Percentiles rank a stretch among this genome's conserved stretches.
Evolutionary conservation across 2,329 filamentous ascomycete genomes (phyloP).

Genomic region (Exophiala xenobiotica): DNA sequence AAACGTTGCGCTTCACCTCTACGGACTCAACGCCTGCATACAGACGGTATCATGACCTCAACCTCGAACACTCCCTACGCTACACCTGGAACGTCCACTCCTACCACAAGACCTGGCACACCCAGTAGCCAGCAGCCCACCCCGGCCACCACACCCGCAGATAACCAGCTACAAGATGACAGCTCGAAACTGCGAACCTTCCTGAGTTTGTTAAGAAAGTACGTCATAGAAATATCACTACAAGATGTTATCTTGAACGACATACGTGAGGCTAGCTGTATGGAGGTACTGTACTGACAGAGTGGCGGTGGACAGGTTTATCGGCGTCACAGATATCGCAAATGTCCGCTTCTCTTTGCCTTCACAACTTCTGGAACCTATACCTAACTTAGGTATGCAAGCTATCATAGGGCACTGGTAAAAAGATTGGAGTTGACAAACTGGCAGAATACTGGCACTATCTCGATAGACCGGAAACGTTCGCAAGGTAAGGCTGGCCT

Average conservation of each 20-base stretch:
- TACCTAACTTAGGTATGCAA: conserved; percentile 74
- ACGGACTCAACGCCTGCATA: neutral
- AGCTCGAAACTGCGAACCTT: conserved; percentile 88
- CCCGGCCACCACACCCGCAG: conserved; percentile 33
- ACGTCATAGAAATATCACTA: conserved; percentile 40
- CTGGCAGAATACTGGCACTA: conserved; percentile 95
- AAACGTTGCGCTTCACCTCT: neutral
- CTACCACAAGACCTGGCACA: conserved; percentile 26
- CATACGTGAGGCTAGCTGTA: conserved; percentile 2
- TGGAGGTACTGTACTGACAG: conserved; percentile 10
- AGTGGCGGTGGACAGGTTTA: conserved; percentile 63
- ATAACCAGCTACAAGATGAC: conserved; percentile 68
- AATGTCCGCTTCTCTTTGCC: conserved; percentile 94
- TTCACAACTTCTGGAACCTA: conserved; percentile 91
- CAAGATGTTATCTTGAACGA: conserved; percentile 15
- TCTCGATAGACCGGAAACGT: conserved; percentile 89
- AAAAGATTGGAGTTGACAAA: conserved; percentile 16
- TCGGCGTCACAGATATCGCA: conserved; percentile 93
- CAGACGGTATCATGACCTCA: conserved; percentile 24
- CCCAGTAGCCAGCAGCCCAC: conserved; percentile 33
- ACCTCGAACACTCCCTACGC: conserved; percentile 26
- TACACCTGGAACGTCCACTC: conserved; percentile 22
- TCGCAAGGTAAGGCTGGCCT: conserved; percentile 57
- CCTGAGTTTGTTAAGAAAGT: conserved; percentile 83
- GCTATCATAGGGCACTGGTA: neutral